Conservation (phyloP, 345 rosid species). For the Populus ilicifolia region DNA sequence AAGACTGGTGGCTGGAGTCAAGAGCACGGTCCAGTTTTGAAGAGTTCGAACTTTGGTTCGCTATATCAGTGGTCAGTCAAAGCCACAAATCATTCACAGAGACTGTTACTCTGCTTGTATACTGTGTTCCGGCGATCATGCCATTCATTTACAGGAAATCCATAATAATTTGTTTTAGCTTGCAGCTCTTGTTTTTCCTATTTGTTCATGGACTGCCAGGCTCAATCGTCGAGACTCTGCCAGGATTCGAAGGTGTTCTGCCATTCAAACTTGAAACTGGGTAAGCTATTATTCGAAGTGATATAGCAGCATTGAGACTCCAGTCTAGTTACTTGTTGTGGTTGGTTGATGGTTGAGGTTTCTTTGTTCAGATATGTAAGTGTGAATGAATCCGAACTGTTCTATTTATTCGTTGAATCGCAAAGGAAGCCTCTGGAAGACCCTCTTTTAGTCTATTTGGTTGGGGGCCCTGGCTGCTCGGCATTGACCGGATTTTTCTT, state of each 20-base stretch:
- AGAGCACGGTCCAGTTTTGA: not conserved
- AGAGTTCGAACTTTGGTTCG: not conserved
- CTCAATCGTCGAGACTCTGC: constrained; percentile 6
- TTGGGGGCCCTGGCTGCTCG: constrained; percentile 35
- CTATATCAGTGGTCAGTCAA: not conserved
- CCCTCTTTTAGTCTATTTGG: constrained; percentile 19
- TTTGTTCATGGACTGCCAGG: not conserved
- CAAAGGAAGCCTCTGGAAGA: constrained; percentile 20
- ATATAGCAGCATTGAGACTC: not conserved
- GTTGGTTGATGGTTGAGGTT: not conserved
- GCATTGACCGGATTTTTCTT: constrained; percentile 25
- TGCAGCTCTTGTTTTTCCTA: not conserved
- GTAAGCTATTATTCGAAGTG: not conserved
- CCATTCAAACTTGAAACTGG: constrained; percentile 18
- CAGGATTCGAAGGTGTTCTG: constrained; percentile 3
- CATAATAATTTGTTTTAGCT: not conserved
- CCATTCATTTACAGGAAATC: not conserved
- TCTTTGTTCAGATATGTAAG: constrained; percentile 10
- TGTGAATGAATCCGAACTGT: constrained; percentile 22
- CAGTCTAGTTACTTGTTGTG: not conserved
- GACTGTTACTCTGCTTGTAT: not conserved
- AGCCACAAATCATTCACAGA: not conserved
- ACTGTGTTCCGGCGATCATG: not conserved
- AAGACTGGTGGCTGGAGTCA: not conserved
- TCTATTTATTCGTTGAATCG: constrained; percentile 27